Evolutionary conservation across 176 grass and related monocot species (phyloP).

Genomic region (Avena eriantha): DNA sequence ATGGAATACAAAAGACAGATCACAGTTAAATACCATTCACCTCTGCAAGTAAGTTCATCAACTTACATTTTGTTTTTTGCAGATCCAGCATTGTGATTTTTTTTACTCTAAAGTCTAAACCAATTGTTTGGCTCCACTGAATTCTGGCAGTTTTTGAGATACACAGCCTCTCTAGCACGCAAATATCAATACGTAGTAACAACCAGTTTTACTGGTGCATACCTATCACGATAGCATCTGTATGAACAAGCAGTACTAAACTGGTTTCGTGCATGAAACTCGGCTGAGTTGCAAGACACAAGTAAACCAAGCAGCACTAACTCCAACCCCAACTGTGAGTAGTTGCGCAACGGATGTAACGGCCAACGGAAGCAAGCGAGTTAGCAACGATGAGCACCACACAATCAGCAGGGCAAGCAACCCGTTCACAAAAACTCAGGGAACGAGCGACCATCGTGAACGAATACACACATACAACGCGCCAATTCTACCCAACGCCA

Average conservation of each 20-base stretch:
- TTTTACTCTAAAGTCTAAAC: background rate
- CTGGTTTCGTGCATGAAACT: background rate
- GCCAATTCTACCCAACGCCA: background rate
- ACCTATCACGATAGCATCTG: background rate
- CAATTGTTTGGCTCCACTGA: background rate
- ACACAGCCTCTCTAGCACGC: background rate
- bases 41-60: slow-evolving; percentile 1
- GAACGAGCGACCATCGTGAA: background rate
- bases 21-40: background rate
- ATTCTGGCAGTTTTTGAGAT: background rate
- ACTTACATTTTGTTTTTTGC: background rate
- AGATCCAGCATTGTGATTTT: background rate
- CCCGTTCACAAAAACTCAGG: background rate
- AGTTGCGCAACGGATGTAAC: background rate
- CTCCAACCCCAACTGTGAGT: slow-evolving; percentile 4
- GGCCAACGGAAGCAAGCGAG: slow-evolving; percentile 13
- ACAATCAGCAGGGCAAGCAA: too few species aligned
- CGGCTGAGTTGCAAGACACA: background rate
- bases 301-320: slow-evolving; percentile 35
- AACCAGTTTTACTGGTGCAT: background rate
- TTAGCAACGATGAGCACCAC: too few species aligned
- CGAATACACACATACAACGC: background rate
- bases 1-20: background rate
- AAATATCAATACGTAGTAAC: background rate
- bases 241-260: background rate